Evolutionary conservation across 768 basidiomycete species (phyloP).

Genomic region (Trametes elegans): DNA sequence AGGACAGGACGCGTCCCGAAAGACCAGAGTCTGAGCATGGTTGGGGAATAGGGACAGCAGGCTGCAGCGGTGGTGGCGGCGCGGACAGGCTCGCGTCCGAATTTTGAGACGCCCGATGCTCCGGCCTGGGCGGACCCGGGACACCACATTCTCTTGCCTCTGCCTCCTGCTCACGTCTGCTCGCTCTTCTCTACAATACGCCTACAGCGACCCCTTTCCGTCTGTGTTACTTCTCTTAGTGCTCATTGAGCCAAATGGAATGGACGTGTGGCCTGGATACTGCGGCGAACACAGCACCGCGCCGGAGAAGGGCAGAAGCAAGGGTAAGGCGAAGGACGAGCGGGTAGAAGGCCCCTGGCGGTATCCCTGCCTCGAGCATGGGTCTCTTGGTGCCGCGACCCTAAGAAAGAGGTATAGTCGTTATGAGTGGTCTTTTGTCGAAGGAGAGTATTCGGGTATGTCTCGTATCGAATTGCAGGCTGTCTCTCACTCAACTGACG

Average conservation of each 20-base stretch:
- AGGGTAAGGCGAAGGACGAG: constrained; percentile 32
- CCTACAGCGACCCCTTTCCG: background rate
- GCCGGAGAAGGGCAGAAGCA: constrained; percentile 24
- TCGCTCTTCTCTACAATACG: background rate
- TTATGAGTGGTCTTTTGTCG: constrained; percentile 52
- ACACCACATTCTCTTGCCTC: constrained; percentile 8
- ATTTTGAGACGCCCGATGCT: constrained; percentile 17
- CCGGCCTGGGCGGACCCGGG: constrained; percentile 6
- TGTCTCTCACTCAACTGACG: too few relatives aligned
- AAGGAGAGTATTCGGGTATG: constrained; percentile 31
- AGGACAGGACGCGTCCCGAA: constrained; percentile 39
- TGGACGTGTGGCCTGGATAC: constrained; percentile 65
- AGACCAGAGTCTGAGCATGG: constrained; percentile 56
- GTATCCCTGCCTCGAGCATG: constrained; percentile 58
- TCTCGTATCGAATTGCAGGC: background rate
- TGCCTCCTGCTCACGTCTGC: too few relatives aligned
- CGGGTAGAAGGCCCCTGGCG: constrained; percentile 27
- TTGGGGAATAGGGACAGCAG: constrained; percentile 6
- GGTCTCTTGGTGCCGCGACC: constrained; percentile 55
- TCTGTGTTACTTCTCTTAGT: background rate
- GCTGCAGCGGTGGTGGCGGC: background rate
- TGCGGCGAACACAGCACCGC: constrained; percentile 38
- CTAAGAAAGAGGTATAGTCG: constrained; percentile 43
- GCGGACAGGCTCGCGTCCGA: constrained; percentile 12
- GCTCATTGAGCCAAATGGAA: constrained; percentile 51